phyloP scores from a whole-genome alignment of 768 basidiomycete species.

The Boletus speciosus region DNA sequence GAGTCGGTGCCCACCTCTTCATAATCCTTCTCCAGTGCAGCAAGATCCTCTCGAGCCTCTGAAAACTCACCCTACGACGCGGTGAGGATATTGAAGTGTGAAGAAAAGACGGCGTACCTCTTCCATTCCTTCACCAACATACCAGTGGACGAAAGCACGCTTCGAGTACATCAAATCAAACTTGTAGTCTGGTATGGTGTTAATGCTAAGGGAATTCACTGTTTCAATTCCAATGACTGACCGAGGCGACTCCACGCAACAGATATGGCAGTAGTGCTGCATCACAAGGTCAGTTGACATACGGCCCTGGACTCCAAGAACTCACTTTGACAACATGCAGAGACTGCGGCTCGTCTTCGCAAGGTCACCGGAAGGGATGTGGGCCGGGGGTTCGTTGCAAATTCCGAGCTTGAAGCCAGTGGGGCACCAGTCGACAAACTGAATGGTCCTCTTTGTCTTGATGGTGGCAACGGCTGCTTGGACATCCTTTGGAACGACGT shows the following conservation, averaged over 20 bases:
- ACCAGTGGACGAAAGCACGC: constrained; percentile 91
- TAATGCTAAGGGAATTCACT: neutral
- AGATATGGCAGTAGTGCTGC: constrained; percentile 87
- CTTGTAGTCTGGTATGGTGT: constrained; percentile 70
- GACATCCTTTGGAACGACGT: constrained; percentile 95
- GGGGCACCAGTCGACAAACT: constrained; percentile 98
- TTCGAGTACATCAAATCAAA: constrained; percentile 98
- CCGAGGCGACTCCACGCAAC: constrained; percentile 89
- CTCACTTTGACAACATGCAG: constrained; percentile 93
- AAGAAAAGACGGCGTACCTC: constrained; percentile 46
- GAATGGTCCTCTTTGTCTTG: constrained; percentile 97
- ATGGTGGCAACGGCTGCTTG: constrained; percentile 89
- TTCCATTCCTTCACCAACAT: constrained; percentile 99
- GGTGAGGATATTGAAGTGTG: constrained; percentile 7
- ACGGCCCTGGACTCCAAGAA: neutral
- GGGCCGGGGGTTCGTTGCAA: constrained; percentile 93
- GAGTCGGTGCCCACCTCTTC: constrained; percentile 85
- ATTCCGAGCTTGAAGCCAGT: constrained; percentile 99
- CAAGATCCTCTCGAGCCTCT: constrained; percentile 96
- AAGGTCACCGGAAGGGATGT: constrained; percentile 91
- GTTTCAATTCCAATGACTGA: constrained; percentile 25
- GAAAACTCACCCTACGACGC: constrained; percentile 84
- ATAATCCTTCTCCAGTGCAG: constrained; percentile 94
- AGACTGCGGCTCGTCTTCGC: constrained; percentile 91
- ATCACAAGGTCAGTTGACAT: constrained; percentile 3